Base-by-base conservation (phyloP, 257 asterid genomes). In the Linderniella brevidens region DNA sequence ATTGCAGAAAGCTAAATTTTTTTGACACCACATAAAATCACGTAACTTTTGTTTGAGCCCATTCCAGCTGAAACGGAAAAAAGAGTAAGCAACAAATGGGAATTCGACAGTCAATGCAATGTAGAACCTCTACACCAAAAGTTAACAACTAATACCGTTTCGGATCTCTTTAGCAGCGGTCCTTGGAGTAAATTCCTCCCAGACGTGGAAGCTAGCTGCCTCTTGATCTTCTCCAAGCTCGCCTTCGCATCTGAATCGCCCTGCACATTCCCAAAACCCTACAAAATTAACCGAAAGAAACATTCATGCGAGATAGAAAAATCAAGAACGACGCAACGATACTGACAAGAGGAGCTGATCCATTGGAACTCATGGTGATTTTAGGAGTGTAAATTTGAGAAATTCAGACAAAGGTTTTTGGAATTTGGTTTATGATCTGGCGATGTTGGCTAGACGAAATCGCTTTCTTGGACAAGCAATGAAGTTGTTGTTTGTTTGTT, bases 171-270 rank as follows among this genome's bases (percentile, higher is more conserved):
- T 56, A 90, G 79, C 54, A 90, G 93, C 38, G 94, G 96, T 8
- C 98, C 96, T 55, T 90, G 98, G 54, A 90, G 81, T 42, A 90
- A 72, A 71, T 90, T 76, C 48, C 93, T 71, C 47, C 96, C 96
- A 58, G 96, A 85, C 59, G 87, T 82, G 48, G 96, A 80, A 32
- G 98, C 93, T 56, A 90, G 74, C 80, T 90, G 98, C 37, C 90
- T 70, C 47, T 90, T 90, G 92, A 90, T 90, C 86, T 77, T 90
- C 75, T 90, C 98, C 81, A 90, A 77, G 74, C 96, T 90, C 63
- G 79, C 63, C 77, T 66, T 77, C 48, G 96, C 76, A 52, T 84
- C 94, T 19, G 69, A 80, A 54, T 81, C 92, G 49, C 73, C 87
- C 96, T 84, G 66, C 48, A 52, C 42, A 60, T 36, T 36, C 35